Conservation (phyloP, 768 basidiomycete genomes). For the Lentinula sp. region DNA sequence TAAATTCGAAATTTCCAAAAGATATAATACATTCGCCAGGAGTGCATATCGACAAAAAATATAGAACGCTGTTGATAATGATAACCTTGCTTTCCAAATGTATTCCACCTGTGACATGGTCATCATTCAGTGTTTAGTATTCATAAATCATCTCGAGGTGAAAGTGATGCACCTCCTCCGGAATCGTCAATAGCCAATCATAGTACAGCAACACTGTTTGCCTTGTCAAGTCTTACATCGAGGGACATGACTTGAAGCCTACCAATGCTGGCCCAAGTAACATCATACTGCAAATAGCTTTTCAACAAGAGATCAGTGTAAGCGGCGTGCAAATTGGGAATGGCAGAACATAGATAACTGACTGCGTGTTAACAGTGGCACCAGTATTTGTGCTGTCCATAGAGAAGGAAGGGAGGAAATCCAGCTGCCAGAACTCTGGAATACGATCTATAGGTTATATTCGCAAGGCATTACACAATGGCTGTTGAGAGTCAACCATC, state of each 20-base stretch:
- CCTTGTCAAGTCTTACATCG: background rate
- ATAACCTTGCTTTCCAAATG: constrained; percentile 21
- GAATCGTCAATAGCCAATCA: constrained; percentile 25
- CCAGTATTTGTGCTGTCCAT: background rate
- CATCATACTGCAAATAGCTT: constrained; percentile 4
- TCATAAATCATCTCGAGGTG: background rate
- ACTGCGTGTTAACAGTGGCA: background rate
- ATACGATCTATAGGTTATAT: background rate
- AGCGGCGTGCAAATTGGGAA: background rate
- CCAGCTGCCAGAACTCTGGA: background rate
- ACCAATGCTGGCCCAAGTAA: constrained; percentile 5
- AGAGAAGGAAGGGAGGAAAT: background rate
- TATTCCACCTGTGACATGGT: constrained; percentile 13
- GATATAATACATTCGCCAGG: constrained; percentile 24
- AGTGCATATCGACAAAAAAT: constrained; percentile 27
- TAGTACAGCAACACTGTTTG: constrained; percentile 22
- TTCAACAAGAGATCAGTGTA: background rate
- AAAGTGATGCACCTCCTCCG: constrained; percentile 15
- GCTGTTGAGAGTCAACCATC: background rate
- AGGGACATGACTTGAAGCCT: background rate
- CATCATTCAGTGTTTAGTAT: background rate
- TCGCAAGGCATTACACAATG: background rate
- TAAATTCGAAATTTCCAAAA: constrained; percentile 18
- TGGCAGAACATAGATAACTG: background rate
- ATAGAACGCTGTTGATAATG: constrained; percentile 23